Base-by-base conservation (phyloP, 1,284 basidiomycete genomes). In the Papiliotrema laurentii region DNA sequence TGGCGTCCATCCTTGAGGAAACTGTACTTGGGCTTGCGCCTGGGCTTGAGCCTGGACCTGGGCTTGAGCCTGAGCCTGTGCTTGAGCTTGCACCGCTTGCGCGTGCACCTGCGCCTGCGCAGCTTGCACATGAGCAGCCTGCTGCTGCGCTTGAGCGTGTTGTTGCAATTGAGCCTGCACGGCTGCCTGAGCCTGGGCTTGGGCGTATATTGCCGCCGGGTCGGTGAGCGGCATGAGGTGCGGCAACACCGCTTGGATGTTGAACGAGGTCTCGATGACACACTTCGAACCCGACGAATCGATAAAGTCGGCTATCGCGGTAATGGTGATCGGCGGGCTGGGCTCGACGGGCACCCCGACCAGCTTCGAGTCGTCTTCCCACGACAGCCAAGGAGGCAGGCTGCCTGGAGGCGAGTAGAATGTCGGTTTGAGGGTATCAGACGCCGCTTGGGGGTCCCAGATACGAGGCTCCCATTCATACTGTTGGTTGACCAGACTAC, bases 381-480 rank as follows among this genome's bases (percentile, higher is more conserved):
- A 97, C 10, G 79, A 77, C 24, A 97, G 75, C 93, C 93, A 97
- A 1, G 80, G 64, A 0, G 93, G 92, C 16, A 94, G 78, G 41
- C 76, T 78, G n/a, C 70, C 71, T 2, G 63, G 48, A 11, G 90
- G 88, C 1, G 88, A 91, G 56, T 77, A 82, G 66, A 87, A 97
- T 1, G 49, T 55, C 27, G 94, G 87, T 49, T 85, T 82, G 60
- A 92, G 76, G 63, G 85, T 89, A 46, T 83, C 76, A 53, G 87
- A 83, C 9, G 86, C 84, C 26, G 85, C 85, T 73, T 97, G 94
- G 7, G 94, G 94, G 75, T 98, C 93, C 92, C 93, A 97, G 43
- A 98, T 86, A 53, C 89, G 86, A 34, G 96, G 89, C 44, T 85
- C 81, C 90, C 93, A 98, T 31, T 82, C 80, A 89, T 91, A 97